Evolutionary conservation across 768 basidiomycete species (phyloP), one percentile per base, ranked within the genome.

Genomic region (Suillus americanus): DNA sequence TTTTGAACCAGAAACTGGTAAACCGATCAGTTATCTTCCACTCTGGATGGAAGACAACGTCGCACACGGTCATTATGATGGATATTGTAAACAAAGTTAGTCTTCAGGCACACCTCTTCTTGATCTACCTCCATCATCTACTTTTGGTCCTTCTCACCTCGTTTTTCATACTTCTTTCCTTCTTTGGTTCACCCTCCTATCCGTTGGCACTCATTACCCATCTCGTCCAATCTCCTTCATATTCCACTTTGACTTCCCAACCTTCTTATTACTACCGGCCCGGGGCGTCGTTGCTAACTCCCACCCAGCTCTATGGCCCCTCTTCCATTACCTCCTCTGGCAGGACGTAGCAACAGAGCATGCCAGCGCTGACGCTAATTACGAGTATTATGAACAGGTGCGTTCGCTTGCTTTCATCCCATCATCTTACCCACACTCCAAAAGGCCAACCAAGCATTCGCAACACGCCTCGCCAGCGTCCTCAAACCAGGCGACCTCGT

Each of bases 301-400:
- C 30, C 20, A 60, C 28, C 0, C 71, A 97, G 95, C 89, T 45
- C 87, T 99, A 51, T 99, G 97, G 96, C 97, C 97, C 1, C 80
- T 98, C 48, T 97, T 99, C 86, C 97, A 99, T 79, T 99, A 99
- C 75, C 87, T 99, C 63, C 89, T 98, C 62, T 97, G 96, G 92
- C 95, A 97, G 75, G 97, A 99, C 74, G 94, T 95, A 65, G 91
- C 92, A 10, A 90, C 90, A 33, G 93, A 95, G 71, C 91, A 92
- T 69, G 88, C 91, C 1, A 91, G 91, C 4, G 94, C 94, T 35
- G 94, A 95, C 73, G 81, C 85, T 3, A 82, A 92, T 71, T 99
- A 95, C 82, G 67, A 65, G 12, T 70, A 75, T 50, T 75, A 75
- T 41, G 74, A 75, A 35, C 69, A 66, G 67, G 74, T 72, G 3